A percentile compares a stretch with the other conserved stretches of the same genome.
Conservation (phyloP, 2,329 filamentous ascomycete species). For the Waltergamsia citrina region DNA sequence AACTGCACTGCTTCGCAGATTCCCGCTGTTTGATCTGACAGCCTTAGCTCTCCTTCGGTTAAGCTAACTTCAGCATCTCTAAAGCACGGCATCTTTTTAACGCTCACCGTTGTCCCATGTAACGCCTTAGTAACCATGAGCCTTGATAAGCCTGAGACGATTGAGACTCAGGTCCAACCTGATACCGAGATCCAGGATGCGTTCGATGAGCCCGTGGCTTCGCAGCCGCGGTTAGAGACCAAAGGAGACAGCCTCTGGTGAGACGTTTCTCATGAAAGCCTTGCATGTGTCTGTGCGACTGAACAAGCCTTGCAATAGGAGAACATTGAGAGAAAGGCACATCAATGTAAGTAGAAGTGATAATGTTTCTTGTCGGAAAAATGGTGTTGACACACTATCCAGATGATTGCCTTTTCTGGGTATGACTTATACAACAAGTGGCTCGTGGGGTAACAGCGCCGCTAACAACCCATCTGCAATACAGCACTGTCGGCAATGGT, state of each 20-base stretch:
- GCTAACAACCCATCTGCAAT: too few species aligned
- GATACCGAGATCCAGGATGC: constrained; percentile 3
- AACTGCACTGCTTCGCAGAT: too few species aligned
- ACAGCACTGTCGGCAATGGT: too few species aligned
- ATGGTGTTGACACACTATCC: not conserved
- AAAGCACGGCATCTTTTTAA: too few species aligned
- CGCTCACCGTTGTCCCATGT: too few species aligned
- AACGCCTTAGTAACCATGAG: too few species aligned
- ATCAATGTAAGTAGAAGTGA: constrained; percentile 21
- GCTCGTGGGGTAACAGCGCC: too few species aligned
- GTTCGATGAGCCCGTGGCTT: constrained; percentile 2
- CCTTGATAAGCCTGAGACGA: constrained; percentile 4
- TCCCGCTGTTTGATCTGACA: too few species aligned
- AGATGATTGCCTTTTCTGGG: constrained; percentile 36
- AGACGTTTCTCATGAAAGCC: not conserved
- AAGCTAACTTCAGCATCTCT: too few species aligned
- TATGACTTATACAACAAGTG: constrained; percentile 12
- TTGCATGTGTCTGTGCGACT: not conserved
- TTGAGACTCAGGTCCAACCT: not conserved
- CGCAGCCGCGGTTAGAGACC: constrained; percentile 2
- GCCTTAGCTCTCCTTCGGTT: too few species aligned
- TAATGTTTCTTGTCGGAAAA: not conserved
- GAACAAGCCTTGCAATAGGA: constrained; percentile 13
- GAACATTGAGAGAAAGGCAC: constrained; percentile 27
- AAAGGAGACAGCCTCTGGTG: constrained; percentile 7